A percentile compares a stretch with the other conserved stretches of the same genome.
These are phyloP conservation scores for Aquanectria penicillioides DNA, from an alignment of 2,329 filamentous ascomycete species.

Conservation along the genomic window DNA sequence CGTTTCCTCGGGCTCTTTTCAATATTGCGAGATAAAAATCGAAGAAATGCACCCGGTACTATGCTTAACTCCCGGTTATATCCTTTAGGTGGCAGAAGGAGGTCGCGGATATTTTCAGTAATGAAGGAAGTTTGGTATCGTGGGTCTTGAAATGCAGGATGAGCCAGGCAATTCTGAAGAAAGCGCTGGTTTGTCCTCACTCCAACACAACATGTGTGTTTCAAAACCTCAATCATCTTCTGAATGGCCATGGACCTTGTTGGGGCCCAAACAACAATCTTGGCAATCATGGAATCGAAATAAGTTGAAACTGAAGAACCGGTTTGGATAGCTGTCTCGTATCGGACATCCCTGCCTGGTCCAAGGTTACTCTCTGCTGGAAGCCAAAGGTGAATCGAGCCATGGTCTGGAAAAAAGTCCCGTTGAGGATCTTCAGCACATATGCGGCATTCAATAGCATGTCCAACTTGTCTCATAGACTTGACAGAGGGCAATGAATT, in stretches of 20 bases:
- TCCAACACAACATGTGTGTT: slow-evolving; percentile 52
- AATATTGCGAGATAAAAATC: background rate
- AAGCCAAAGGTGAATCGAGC: slow-evolving; percentile 48
- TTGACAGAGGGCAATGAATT: background rate
- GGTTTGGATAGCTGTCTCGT: slow-evolving; percentile 52
- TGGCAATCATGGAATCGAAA: slow-evolving; percentile 59
- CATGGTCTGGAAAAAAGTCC: slow-evolving; percentile 50
- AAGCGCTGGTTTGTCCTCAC: slow-evolving; percentile 76
- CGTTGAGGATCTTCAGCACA: slow-evolving; percentile 54
- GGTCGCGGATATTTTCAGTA: slow-evolving; percentile 67
- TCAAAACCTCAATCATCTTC: slow-evolving; percentile 47
- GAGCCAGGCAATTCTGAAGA: slow-evolving; percentile 72
- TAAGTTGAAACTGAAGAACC: slow-evolving; percentile 53
- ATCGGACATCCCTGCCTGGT: slow-evolving; percentile 44
- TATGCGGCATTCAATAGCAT: slow-evolving; percentile 56
- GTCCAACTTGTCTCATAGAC: slow-evolving; percentile 42
- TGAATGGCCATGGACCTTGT: slow-evolving; percentile 47
- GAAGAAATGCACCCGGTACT: slow-evolving; percentile 17
- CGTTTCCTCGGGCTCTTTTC: background rate
- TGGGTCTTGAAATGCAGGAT: slow-evolving; percentile 61
- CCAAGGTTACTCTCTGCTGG: slow-evolving; percentile 7
- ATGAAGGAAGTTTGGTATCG: slow-evolving; percentile 73
- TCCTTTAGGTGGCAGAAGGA: slow-evolving; percentile 56
- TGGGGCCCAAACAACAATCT: slow-evolving; percentile 56
- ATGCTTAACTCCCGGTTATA: background rate